Conservation (phyloP, 352 stramenopile species). For the Phytophthora citrophthora region DNA sequence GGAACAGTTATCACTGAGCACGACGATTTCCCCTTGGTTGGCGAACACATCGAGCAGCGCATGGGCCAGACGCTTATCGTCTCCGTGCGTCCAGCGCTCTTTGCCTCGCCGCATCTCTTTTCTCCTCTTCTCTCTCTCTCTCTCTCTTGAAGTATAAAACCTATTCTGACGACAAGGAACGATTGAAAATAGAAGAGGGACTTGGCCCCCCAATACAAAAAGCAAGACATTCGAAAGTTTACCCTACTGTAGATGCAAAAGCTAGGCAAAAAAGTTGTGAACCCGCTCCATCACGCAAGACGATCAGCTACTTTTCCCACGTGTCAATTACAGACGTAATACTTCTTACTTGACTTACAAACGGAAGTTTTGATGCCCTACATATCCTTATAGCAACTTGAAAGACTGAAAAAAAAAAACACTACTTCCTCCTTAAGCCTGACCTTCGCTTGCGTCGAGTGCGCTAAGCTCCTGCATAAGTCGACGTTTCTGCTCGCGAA, state of each 20-base stretch:
- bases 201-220: constrained; percentile 7
- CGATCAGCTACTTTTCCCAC: constrained; percentile 18
- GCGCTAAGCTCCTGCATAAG: constrained; percentile 32
- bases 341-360: constrained; percentile 21
- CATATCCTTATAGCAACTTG: neutral
- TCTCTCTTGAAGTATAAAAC: constrained; percentile 4
- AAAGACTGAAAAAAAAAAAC: neutral
- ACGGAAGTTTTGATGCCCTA: constrained; percentile 4
- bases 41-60: constrained; percentile 35
- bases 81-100: constrained; percentile 39
- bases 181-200: constrained; percentile 28
- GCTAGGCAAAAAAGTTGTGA: constrained; percentile 4
- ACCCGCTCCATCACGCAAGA: constrained; percentile 14
- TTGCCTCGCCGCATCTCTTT: constrained; percentile 34
- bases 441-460: constrained; percentile 15
- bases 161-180: constrained; percentile 5
- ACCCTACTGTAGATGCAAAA: constrained; percentile 8
- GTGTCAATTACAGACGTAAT: constrained; percentile 3
- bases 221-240: constrained; percentile 7
- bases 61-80: constrained; percentile 35
- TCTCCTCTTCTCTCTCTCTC: no score
- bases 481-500: constrained; percentile 35
- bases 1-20: constrained; percentile 35
- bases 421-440: constrained; percentile 14
- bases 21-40: constrained; percentile 20